Percentiles rank a stretch among this genome's conserved stretches.
These are phyloP conservation scores for Puccinia sorghi DNA, from an alignment of 1,284 basidiomycete genomes.

Conservation along the genomic window DNA sequence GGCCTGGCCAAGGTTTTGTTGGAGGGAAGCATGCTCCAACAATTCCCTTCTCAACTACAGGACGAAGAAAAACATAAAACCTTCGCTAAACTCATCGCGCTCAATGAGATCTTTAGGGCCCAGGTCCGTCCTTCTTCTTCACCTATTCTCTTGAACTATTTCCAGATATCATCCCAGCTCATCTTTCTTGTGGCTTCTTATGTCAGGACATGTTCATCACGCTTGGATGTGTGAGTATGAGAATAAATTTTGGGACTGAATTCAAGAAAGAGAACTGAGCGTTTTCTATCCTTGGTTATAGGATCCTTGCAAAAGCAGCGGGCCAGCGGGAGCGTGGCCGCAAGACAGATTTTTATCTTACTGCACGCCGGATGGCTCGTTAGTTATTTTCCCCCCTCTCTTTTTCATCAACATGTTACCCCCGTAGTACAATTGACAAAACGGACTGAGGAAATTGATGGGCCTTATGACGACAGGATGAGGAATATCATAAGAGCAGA, in stretches of 20 bases:
- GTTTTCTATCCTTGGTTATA: neutral
- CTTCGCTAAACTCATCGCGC: constrained; percentile 12
- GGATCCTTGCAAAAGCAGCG: constrained; percentile 1
- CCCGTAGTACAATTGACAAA: too few species aligned
- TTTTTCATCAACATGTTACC: too few species aligned
- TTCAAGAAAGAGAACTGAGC: neutral
- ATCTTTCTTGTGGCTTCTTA: neutral
- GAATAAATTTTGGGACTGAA: neutral
- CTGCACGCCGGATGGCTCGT: constrained; percentile 21
- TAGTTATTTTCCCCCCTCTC: neutral
- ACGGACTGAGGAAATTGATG: neutral
- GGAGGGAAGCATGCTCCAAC: constrained; percentile 4
- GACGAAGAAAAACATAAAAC: neutral
- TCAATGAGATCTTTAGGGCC: constrained; percentile 15
- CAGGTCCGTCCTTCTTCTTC: neutral
- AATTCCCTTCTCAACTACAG: neutral
- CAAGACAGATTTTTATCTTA: constrained; percentile 30
- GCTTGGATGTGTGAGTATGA: constrained; percentile 21
- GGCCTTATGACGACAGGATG: neutral
- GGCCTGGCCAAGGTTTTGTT: constrained; percentile 13
- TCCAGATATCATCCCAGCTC: neutral
- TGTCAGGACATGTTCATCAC: constrained; percentile 32
- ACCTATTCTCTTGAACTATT: neutral
- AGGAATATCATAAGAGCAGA: constrained; percentile 33
- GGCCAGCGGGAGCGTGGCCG: constrained; percentile 34